These are phyloP conservation scores for Apiotrichum sp. DNA, from an alignment of 1,284 basidiomycete genomes.

Conservation along the genomic window DNA sequence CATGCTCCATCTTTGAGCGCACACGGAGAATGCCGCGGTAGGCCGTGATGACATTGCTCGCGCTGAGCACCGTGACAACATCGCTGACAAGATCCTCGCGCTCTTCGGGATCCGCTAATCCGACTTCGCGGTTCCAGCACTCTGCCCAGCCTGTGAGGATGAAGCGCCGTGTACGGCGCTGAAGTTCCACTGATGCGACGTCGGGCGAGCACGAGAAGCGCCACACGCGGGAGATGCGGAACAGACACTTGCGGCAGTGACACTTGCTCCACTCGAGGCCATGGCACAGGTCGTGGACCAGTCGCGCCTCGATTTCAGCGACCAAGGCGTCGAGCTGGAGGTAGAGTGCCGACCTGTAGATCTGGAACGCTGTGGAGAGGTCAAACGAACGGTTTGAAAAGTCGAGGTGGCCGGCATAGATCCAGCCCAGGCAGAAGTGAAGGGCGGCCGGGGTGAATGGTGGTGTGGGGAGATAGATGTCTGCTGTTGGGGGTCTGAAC, in stretches of 20 bases:
- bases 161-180: conserved; percentile 63
- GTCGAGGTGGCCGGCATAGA: conserved; percentile 84
- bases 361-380: conserved; percentile 81
- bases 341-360: conserved; percentile 77
- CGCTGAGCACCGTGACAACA: conserved; percentile 60
- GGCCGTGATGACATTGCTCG: conserved; percentile 60
- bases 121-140: conserved; percentile 80
- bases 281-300: conserved; percentile 80
- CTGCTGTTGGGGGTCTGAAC: conserved; percentile 48
- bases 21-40: conserved; percentile 33
- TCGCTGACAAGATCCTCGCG: conserved; percentile 65
- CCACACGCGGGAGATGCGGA: conserved; percentile 69
- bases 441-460: conserved; percentile 92
- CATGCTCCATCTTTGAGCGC: conserved; percentile 30
- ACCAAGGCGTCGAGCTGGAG: conserved; percentile 70
- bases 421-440: conserved; percentile 80
- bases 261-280: conserved; percentile 75
- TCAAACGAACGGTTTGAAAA: conserved; percentile 92
- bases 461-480: conserved; percentile 71
- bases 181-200: conserved; percentile 64
- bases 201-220: conserved; percentile 70
- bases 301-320: conserved; percentile 70
- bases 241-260: conserved; percentile 69
- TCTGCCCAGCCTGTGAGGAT: conserved; percentile 75
- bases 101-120: conserved; percentile 59